Evolutionary conservation across 163 green algal genomes (phyloP), one percentile per base, ranked within the genome.

Genomic region (Prototheca stagnorum): DNA sequence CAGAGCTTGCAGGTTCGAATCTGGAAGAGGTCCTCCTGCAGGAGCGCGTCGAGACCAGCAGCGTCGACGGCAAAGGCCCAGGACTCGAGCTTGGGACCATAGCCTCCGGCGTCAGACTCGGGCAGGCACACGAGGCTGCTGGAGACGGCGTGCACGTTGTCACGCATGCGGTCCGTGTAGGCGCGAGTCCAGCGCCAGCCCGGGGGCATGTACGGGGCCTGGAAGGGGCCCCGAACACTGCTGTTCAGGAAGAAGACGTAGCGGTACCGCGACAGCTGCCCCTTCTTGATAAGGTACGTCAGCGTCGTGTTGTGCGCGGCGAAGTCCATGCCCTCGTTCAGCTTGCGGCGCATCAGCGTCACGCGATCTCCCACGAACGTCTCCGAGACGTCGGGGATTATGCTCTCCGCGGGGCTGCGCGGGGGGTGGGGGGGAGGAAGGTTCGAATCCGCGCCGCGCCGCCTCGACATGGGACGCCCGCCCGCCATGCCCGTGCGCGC

Each of bases 241-340:
- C 36, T 68, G 64, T 88, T 88, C 22, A 88, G 47, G 37, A 88
- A 67, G 23, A 88, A 59, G 29, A 80, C 81, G 47, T 81, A 83
- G 5, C 47, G 54, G 59, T 84, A 88, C 12, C 43, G 58, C 7
- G 70, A 36, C 7, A 56, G 37, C 39, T 39, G 35, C 17, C 20
- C 19, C 45, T 41, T 29, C 23, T 44, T 41, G 33, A 28, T 26
- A 24, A 69, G 44, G 39, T 67, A 85, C 36, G 68, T 56, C 11
- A 87, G 48, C 4, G 61, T 81, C 21, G 61, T 57, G 53, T 90
- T 90, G 57, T 90, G 80, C 5, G 73, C 64, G 8, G 67, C 80
- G 33, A 90, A 68, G 61, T 90, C 80, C 80, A 90, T 90, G 52
- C 80, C 80, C 46, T 77, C 64, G 33, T 90, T 90, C 53, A 78